phyloP scores from a whole-genome alignment of 2,329 filamentous ascomycete species.

The Exophiala viscosa region DNA sequence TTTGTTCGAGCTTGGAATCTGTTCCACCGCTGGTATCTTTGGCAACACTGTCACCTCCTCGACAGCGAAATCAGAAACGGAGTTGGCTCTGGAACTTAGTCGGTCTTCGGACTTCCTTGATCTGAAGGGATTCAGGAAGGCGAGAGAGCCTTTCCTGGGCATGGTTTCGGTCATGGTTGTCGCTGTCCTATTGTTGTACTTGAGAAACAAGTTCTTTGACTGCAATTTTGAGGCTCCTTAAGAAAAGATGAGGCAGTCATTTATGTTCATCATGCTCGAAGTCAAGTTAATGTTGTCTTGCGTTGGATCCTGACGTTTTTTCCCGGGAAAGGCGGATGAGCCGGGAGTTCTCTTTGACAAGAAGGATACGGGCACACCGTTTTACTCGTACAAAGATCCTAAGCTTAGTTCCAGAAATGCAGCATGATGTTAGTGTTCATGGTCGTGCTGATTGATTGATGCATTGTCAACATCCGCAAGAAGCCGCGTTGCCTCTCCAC shows the following conservation, averaged over 20 bases:
- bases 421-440: too few species aligned
- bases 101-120: constrained; percentile 8
- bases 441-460: neutral
- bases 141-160: constrained; percentile 16
- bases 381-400: too few species aligned
- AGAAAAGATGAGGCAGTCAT: too few species aligned
- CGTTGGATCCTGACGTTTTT: neutral
- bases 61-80: constrained; percentile 11
- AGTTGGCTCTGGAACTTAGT: constrained; percentile 14
- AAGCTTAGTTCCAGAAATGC: too few species aligned
- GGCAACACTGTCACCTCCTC: constrained; percentile 5
- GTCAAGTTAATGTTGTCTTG: too few species aligned
- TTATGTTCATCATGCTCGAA: too few species aligned
- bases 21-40: neutral
- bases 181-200: neutral
- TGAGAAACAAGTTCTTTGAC: neutral
- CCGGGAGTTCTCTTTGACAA: neutral
- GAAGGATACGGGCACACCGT: neutral
- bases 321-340: neutral
- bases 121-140: constrained; percentile 22
- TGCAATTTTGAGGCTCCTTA: neutral
- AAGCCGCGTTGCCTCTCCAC: neutral
- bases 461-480: constrained; percentile 6
- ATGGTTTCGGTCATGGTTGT: constrained; percentile 14
- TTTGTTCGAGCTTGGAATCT: constrained; percentile 2